A percentile compares a stretch with the other conserved stretches of the same genome.
phyloP scores from a whole-genome alignment of 106 monocot genomes.

The Apostasia ramifera region DNA sequence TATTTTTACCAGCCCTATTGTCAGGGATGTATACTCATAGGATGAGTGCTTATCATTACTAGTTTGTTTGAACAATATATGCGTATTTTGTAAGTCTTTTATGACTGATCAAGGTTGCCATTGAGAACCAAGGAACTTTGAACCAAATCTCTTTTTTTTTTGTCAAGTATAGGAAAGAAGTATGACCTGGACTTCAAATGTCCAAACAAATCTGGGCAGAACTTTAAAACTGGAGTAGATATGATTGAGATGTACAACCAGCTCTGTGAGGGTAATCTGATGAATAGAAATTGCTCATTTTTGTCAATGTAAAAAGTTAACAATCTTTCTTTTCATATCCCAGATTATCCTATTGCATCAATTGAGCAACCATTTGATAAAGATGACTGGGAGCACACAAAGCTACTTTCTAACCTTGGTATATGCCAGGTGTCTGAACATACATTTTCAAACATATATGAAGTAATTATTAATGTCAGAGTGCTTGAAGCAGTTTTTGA shows the following conservation, averaged over 20 bases:
- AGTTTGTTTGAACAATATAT: too few relatives aligned
- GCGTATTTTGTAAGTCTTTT: not conserved
- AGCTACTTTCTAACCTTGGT: constrained; percentile 58
- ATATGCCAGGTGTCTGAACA: constrained; percentile 67
- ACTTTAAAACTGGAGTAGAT: constrained; percentile 87
- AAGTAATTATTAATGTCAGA: not conserved
- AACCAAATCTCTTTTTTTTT: not conserved
- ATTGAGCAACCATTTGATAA: constrained; percentile 94
- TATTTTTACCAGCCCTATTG: too few relatives aligned
- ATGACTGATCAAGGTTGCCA: not conserved
- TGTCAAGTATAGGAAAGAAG: constrained; percentile 58
- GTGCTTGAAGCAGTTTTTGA: constrained; percentile 7
- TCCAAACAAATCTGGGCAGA: constrained; percentile 68
- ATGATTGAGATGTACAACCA: constrained; percentile 80
- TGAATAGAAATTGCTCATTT: not conserved
- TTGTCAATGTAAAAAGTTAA: not conserved
- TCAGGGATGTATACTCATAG: too few relatives aligned
- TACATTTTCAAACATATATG: not conserved
- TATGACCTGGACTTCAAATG: constrained; percentile 85
- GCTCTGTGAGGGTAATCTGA: constrained; percentile 63
- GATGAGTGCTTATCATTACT: too few relatives aligned
- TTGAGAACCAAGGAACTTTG: not conserved
- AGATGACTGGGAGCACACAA: constrained; percentile 90
- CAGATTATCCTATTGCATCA: constrained; percentile 82
- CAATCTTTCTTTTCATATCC: not conserved